Evolutionary conservation across 2,329 filamentous ascomycete species (phyloP), one percentile per base, ranked within the genome.

Genomic region (Talaromyces sp.): DNA sequence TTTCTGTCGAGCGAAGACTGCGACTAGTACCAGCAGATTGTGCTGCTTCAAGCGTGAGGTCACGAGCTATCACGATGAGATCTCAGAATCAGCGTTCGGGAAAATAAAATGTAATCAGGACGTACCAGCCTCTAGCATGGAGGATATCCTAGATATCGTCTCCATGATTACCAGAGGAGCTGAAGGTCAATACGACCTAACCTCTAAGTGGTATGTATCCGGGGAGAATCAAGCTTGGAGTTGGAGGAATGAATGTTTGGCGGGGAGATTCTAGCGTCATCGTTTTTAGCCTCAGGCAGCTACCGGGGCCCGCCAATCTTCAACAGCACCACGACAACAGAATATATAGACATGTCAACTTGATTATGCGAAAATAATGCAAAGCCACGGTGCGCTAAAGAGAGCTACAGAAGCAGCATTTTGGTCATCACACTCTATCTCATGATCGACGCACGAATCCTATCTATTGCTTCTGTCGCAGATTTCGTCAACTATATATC

Each of bases 1-100:
- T 83, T 70, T 84, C 83, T 66, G 87, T 84, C 67, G 85, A 83
- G 75, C 82, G 86, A 50, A 80, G 72, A 50, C 71, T 73, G 69
- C 80, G 78, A 67, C 79, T 80, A 69, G 80, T 80, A 74, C 92
- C 87, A 71, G 93, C 93, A 72, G 93, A 92, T 78, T 93, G 92
- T 72, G 95, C 94, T 70, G 95, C 95, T 85, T 99, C 95, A 80
- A 99, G 88, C 65, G 95, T 99, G 75, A 99, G 89, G 81, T 98
- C 95, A 80, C 95, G 90, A 76, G 95, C 95, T 97, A 81, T 71
- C 64, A 59, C 31, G 13, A 64, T 37, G 35, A 50, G 35, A 64
- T 52, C 19, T 63, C 35, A 60, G 43, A 14, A 37, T 60, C 31
- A 45, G 14, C n/a, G 11, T 22, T 45, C 57, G 57, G 37, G 31